A percentile compares a stretch with the other conserved stretches of the same genome.
phyloP scores from a whole-genome alignment of 2,329 filamentous ascomycete species.

The Trichoderma oligosporum region DNA sequence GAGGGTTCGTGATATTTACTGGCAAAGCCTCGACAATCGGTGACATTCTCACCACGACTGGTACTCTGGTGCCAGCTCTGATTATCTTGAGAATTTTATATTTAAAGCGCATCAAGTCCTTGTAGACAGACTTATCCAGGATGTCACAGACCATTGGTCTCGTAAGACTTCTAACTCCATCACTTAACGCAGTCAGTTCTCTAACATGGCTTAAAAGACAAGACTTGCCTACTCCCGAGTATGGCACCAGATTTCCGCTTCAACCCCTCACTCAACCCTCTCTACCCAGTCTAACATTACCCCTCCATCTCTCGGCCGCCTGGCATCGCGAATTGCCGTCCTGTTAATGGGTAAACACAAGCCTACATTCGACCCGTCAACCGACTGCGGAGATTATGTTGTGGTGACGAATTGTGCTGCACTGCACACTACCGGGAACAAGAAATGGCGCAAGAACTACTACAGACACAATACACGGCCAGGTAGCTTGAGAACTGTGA shows the following conservation, averaged over 20 bases:
- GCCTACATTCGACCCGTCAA: conserved; percentile 93
- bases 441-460: conserved; percentile 91
- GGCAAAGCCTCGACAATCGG: conserved; percentile 3
- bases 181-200: neutral
- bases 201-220: conserved; percentile 56
- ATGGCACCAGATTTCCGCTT: conserved; percentile 86
- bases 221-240: conserved; percentile 92
- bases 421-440: conserved; percentile 84
- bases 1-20: conserved; percentile 5
- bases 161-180: conserved; percentile 1
- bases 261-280: conserved; percentile 58
- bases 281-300: conserved; percentile 56
- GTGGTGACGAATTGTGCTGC: conserved; percentile 87
- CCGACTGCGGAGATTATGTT: conserved; percentile 98
- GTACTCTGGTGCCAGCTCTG: neutral
- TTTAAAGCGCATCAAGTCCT: neutral
- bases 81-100: neutral
- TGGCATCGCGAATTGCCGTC: conserved; percentile 81
- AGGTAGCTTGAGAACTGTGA: conserved; percentile 80
- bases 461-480: conserved; percentile 91
- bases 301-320: conserved; percentile 78
- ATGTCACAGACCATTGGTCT: conserved; percentile 20
- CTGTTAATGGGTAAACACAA: conserved; percentile 99
- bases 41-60: neutral
- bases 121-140: neutral